Base-by-base conservation (phyloP, 1,284 basidiomycete species). In the Boletus semigastroideus region DNA sequence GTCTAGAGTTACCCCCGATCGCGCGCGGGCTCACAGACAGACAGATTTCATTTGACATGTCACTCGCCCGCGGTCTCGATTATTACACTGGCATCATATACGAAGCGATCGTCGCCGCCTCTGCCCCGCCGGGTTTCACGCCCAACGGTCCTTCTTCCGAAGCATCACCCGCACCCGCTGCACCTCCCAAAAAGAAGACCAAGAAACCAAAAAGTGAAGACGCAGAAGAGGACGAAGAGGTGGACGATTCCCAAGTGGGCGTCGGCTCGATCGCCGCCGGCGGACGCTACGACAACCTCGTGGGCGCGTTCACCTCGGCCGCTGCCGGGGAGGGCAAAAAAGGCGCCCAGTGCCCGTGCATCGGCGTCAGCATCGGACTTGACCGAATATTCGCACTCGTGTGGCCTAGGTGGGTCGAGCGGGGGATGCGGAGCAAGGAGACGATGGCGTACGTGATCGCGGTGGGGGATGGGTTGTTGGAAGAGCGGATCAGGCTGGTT, bases 21-120 rank as follows among this genome's bases (percentile, higher is more conserved):
- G 3, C 19, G 13, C 8, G 11, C 22, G 22, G 3, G 19, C 20
- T 2, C 52, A 61, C 27, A 38, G 14, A 13, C 43, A 17, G 30
- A 19, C 60, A 94, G 90, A 83, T 98, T 66, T 95, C 92, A 9
- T 98, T 99, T 68, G 96, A 99, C 72, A 83, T 99, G 61, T 96
- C 93, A 9, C 83, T 99, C 20, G 97, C 97, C 9, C 87, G 97
- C 33, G 96, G 96, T 22, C 81, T 99, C 34, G 97, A 99, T 72
- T 99, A 99, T 74, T 98, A 99, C 75, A 99, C 96, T 1, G 96
- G 97, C 37, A 87, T 99, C 65, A 99, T 99, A 69, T 98, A 98
- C 76, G 97, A 99, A 74, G 97, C 94, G 38, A 83, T 94, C 61
- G 92, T 94, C 22, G 92, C 92, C 63, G 92, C 86, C 1, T 98